Base-by-base conservation (phyloP, 2,329 filamentous ascomycete species). In the Fusarium sp. region DNA sequence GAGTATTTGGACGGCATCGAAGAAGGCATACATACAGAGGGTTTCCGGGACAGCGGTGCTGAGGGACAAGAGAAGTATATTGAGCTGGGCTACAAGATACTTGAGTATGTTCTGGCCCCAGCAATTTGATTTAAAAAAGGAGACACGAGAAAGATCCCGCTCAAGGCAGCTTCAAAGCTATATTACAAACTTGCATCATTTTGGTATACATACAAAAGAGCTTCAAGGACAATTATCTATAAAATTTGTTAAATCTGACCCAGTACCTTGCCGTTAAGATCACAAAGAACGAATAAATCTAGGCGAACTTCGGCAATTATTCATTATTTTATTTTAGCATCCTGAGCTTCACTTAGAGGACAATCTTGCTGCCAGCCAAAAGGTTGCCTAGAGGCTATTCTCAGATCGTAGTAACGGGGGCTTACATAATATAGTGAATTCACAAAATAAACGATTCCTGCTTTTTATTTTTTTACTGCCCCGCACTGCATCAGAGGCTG, bases 71-170 rank as follows among this genome's bases (percentile, higher is more conserved):
- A 66, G 34, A 70, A 69, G 23, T 88, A 86, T 63, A 79, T 87
- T 43, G 77, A 80, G 45, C 73, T 88, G 51, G 84, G 84, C 12
- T 89, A 90, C 63, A 78, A 82, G 12, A 82, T 90, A 40, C 71
- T 90, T 32, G 82, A 85, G 55, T 86, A 86, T 70, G 84, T 86
- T 47, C 75, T 90, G 23, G 77, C 82, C 13, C 84, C 86, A 20
- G 83, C 83, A 7, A 66, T 89, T 20, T 90, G 27, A 37, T 37
- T 34, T 6, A 12, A 37, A 37, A 18, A 18, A n/a, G 18, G 10
- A n/a, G 18, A 37, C 18, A n/a, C 5, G 10, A n/a, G 10, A 37
- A n/a, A n/a, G 34, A 3, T 5, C 34, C n/a, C 34, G 18, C 18
- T n/a, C 34, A n/a, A n/a, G 34, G 18, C 10, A n/a, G 18, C 34